Percentiles rank a stretch among this genome's conserved stretches.
Evolutionary conservation across 495 filamentous ascomycete species (phyloP).

Genomic region (Chaetomium fimeti): DNA sequence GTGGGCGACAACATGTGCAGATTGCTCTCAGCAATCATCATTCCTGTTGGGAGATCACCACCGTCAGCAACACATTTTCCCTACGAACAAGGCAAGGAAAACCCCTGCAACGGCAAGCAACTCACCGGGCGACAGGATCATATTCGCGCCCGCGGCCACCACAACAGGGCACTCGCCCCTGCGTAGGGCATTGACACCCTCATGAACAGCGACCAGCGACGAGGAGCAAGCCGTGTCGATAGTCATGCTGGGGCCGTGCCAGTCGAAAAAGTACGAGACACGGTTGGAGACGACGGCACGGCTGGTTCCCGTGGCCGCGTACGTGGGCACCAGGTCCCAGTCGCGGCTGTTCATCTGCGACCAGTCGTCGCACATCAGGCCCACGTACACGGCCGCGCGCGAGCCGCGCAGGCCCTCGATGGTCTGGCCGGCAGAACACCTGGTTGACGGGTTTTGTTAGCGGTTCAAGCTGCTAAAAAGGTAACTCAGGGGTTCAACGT

Average conservation of each 20-base stretch:
- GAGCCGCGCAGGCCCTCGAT: constrained; percentile 57
- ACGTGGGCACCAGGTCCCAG: constrained; percentile 39
- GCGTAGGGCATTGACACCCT: constrained; percentile 50
- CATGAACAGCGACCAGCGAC: constrained; percentile 53
- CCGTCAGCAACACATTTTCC: not conserved
- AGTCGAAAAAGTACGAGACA: constrained; percentile 51
- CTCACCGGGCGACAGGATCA: constrained; percentile 47
- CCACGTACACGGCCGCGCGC: constrained; percentile 19
- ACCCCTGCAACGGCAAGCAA: not conserved
- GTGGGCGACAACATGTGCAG: constrained; percentile 40
- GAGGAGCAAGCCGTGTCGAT: constrained; percentile 57
- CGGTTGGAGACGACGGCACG: constrained; percentile 48
- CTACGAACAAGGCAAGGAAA: too few species aligned
- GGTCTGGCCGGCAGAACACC: constrained; percentile 54
- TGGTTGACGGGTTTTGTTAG: not conserved
- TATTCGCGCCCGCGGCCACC: constrained; percentile 51
- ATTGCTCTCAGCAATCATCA: constrained; percentile 32
- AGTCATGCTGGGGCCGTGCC: constrained; percentile 40
- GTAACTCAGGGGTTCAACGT: constrained; percentile 50
- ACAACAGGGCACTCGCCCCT: constrained; percentile 40
- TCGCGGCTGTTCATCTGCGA: not conserved
- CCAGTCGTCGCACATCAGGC: constrained; percentile 31
- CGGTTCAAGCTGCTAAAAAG: too few species aligned
- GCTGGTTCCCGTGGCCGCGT: constrained; percentile 43
- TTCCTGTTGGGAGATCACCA: not conserved